These are phyloP conservation scores for Candida khao-thaluensis DNA, from an alignment of 805 yeast species.

Conservation along the genomic window DNA sequence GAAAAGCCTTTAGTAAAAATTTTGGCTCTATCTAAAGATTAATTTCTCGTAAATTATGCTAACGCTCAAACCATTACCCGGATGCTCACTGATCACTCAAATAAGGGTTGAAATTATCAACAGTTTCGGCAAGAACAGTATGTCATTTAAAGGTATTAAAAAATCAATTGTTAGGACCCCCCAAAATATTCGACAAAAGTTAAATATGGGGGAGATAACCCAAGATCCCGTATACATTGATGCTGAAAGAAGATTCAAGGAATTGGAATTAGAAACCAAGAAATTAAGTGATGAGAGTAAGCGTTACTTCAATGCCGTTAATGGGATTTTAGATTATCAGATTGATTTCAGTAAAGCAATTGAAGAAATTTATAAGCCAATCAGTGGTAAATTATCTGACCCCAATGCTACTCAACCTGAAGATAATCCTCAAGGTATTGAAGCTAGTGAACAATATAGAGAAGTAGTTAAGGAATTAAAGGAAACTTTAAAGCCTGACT, in stretches of 20 bases:
- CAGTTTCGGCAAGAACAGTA: constrained; percentile 21
- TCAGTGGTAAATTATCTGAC: constrained; percentile 87
- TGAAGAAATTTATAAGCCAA: constrained; percentile 95
- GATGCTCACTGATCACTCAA: constrained; percentile 8
- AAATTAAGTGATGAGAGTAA: constrained; percentile 86
- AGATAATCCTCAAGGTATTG: constrained; percentile 95
- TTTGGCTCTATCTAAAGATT: too few species aligned
- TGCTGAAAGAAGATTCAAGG: constrained; percentile 95
- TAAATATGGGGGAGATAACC: constrained; percentile 71
- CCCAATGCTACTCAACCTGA: constrained; percentile 85
- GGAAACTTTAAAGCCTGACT: constrained; percentile 83
- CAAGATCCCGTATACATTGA: constrained; percentile 85
- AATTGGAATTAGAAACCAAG: constrained; percentile 85
- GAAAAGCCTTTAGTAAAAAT: too few species aligned
- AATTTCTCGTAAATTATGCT: too few species aligned
- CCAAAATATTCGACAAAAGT: constrained; percentile 83
- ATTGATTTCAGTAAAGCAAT: constrained; percentile 93
- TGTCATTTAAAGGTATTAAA: constrained; percentile 88
- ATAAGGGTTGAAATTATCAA: constrained; percentile 6
- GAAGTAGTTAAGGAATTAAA: constrained; percentile 85
- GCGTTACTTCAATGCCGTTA: constrained; percentile 86
- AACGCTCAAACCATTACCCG: too few species aligned
- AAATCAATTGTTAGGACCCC: constrained; percentile 87
- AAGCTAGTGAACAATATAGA: constrained; percentile 89
- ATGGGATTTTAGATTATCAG: constrained; percentile 90